Evolutionary conservation across 352 stramenopile species (phyloP), one percentile per base, ranked within the genome.

Genomic region (Globisporangium paddicum): DNA sequence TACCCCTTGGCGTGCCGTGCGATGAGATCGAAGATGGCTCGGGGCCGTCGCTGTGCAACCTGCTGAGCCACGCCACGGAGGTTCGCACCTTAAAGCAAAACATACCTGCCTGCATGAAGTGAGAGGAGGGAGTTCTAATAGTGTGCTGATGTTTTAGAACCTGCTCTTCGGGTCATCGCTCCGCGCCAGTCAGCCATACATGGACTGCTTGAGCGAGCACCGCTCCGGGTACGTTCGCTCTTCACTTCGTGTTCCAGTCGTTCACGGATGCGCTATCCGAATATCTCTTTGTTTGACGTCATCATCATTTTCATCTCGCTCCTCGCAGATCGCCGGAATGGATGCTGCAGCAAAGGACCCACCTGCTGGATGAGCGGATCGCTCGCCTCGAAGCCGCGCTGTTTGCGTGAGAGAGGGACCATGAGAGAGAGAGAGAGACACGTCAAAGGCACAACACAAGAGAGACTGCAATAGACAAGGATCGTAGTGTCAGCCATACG

Each of bases 31-130:
- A 89, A 44, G 61, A 75, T 10, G 68, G 84, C 37, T 82, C 69
- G 0, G 77, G 79, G 0, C 67, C 79, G 2, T 82, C 82, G 11
- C 60, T 91, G 14, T 81, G 69, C 58, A 89, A 73, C 11, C 46
- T 88, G 7, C 58, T 91, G 7, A 88, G 73, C 48, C 75, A 87
- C 50, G 82, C 73, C 13, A 86, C 82, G 2, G 82, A 89, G 64
- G 73, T 80, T 32, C 34, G 55, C 10, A 21, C 19, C 23, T 59
- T 11, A 11, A 7, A 23, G 16, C 5, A 11, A n/a, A n/a, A n/a
- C 23, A 5, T 8, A 46, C 25, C 38, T 30, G 19, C 48, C 23
- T 19, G 14, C 16, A 32, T 32, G n/a, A 25, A n/a, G 13, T 45
- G 10, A 7, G 14, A 5, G 41, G 23, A 21, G 14, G n/a, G 9